Evolutionary conservation across 2,329 filamentous ascomycete species (phyloP).

Genomic region (Cercospora sesami): DNA sequence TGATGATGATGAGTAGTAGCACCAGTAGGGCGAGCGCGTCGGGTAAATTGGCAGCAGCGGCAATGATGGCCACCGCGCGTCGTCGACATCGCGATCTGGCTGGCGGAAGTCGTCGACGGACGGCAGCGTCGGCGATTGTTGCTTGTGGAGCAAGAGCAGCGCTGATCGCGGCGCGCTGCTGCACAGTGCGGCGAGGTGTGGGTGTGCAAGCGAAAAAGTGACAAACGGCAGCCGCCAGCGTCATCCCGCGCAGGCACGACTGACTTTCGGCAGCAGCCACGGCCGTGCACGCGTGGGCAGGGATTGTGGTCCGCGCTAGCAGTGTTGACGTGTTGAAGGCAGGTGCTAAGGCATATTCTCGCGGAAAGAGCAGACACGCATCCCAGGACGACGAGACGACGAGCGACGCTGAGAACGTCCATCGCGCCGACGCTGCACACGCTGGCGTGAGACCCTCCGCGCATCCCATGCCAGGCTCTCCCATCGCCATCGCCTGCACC

Average conservation of each 20-base stretch:
- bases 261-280: background rate
- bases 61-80: background rate
- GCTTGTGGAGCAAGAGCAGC: background rate
- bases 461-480: background rate
- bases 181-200: background rate
- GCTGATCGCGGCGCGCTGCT: background rate
- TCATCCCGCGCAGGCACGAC: background rate
- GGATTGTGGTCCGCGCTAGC: background rate
- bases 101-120: background rate
- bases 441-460: background rate
- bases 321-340: constrained; percentile 3
- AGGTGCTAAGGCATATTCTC: background rate
- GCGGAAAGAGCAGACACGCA: background rate
- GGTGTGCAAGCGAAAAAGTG: background rate
- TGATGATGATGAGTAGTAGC: background rate
- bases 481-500: background rate
- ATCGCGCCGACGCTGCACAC: background rate
- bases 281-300: constrained; percentile 1
- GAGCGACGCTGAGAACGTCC: background rate
- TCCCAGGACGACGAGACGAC: background rate
- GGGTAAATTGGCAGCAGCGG: background rate
- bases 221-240: background rate
- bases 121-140: background rate
- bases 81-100: background rate
- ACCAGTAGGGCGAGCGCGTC: background rate